phyloP scores from a whole-genome alignment of 139 green algal species.

The Choricystis sp. region DNA sequence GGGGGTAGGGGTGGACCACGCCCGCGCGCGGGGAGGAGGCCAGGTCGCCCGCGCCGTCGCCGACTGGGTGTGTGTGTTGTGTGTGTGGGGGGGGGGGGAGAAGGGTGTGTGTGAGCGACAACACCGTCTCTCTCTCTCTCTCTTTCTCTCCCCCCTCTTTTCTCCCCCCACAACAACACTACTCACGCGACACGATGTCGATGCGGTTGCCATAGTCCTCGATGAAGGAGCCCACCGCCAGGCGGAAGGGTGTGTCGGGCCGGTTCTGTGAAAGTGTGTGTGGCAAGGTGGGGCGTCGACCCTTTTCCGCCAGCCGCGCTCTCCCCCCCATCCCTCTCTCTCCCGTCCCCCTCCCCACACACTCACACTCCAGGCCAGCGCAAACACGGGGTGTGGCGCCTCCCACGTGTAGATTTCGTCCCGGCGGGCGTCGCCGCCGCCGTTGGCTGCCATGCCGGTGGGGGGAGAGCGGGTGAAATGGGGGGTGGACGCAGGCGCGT shows the following conservation, averaged over 20 bases:
- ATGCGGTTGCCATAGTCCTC: slow-evolving; percentile 80
- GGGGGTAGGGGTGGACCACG: slow-evolving; percentile 81
- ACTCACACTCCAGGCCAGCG: slow-evolving; percentile 90
- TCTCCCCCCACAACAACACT: neutral
- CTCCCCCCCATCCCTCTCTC: too few species aligned
- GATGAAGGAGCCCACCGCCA: slow-evolving; percentile 81
- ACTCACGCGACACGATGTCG: slow-evolving; percentile 62
- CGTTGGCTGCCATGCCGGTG: too few species aligned
- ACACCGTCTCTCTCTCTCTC: too few species aligned
- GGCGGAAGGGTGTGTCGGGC: slow-evolving; percentile 66
- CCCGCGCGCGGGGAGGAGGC: slow-evolving; percentile 30
- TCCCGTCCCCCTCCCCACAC: too few species aligned
- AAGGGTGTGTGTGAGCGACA: neutral
- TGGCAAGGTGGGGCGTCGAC: neutral
- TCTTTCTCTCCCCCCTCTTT: too few species aligned
- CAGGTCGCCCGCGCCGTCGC: slow-evolving; percentile 64
- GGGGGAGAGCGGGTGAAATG: too few species aligned
- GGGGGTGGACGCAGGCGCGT: too few species aligned
- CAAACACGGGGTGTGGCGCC: slow-evolving; percentile 58
- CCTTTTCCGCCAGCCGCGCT: neutral
- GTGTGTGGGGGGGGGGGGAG: neutral
- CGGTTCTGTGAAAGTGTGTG: slow-evolving; percentile 38
- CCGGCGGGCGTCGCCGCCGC: too few species aligned
- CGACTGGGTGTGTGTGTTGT: slow-evolving; percentile 42
- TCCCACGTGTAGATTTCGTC: slow-evolving; percentile 89